Base-by-base conservation (phyloP, 345 rosid genomes). In the Eucalyptus lansdowneana region DNA sequence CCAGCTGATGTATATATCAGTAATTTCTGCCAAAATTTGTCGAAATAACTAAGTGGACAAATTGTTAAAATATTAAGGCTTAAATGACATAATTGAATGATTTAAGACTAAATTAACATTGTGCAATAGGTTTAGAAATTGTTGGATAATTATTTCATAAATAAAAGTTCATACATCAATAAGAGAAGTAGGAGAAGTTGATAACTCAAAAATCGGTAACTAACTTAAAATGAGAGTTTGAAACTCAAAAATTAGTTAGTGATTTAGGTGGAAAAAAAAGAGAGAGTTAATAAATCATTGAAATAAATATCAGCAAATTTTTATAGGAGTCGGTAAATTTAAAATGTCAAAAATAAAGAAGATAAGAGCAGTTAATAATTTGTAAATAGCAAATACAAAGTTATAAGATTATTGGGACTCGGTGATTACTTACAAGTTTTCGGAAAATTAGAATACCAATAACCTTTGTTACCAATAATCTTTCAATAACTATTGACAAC, bases 1-100 rank as follows among this genome's bases (percentile, higher is more conserved):
- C 14, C 3, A 58, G 3, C 1, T 11, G 14, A 25, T 25, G 29
- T 58, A 1, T 6, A 25, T 10, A 3, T 58, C 1, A 58, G 2
- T 58, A 25, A 58, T 58, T 58, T 58, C 3, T 10, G 0, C 13
- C 6, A 58, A 58, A 58, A 58, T 11, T 58, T 24, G 1, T 25
- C 1, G 0, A 0, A 54, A 58, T 58, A 5, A 58, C 65, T 58
- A 58, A 58, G 3, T 58, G 25, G 29, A 11, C 14, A 58, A 58
- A 58, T 58, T 3, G 4, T 58, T 25, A 58, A 58, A 58, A 58
- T 10, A 5, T 58, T 11, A 58, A 24, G 65, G 29, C 14, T 58
- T 24, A 58, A 58, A 24, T 58, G 65, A 14, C n/a, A 58, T 6
- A 58, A 58, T 58, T 11, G 14, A 58, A 58, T 58, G 3, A 25